Conservation (phyloP, 148 eudicot genomes). For the Vaccinium darrowii region DNA sequence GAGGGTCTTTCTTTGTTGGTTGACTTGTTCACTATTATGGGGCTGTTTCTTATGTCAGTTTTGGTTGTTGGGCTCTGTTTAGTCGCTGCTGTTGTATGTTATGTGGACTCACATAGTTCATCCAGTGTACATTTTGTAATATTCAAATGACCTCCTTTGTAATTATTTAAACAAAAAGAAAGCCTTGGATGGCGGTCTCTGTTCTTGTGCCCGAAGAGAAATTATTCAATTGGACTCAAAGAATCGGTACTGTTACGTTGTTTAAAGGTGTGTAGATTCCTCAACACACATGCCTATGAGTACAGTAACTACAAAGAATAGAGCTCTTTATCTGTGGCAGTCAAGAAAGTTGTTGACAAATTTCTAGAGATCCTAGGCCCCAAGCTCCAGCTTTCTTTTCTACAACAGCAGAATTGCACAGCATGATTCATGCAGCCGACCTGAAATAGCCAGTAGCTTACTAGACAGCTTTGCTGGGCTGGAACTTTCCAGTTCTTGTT, state of each 20-base stretch:
- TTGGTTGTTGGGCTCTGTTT: background rate
- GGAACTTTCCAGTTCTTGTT: background rate
- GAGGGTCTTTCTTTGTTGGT: background rate
- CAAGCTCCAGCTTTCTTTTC: background rate
- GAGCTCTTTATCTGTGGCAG: background rate
- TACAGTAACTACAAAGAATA: background rate
- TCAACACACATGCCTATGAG: background rate
- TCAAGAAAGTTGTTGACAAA: background rate
- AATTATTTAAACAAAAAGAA: background rate
- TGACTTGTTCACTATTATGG: background rate
- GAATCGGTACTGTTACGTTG: background rate
- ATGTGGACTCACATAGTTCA: background rate
- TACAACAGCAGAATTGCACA: background rate
- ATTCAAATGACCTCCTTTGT: background rate
- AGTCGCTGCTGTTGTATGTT: background rate
- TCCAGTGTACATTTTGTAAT: background rate
- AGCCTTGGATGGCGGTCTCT: background rate
- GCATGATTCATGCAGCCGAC: conserved; percentile 6
- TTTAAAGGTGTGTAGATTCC: background rate
- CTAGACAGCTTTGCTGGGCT: conserved; percentile 10
- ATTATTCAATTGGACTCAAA: background rate
- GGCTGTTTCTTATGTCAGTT: background rate
- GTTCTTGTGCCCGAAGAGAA: background rate
- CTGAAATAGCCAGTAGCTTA: background rate
- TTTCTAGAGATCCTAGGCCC: background rate